These are phyloP conservation scores for Chlorella sp. DNA, from an alignment of 139 green algal genomes.

Conservation along the genomic window DNA sequence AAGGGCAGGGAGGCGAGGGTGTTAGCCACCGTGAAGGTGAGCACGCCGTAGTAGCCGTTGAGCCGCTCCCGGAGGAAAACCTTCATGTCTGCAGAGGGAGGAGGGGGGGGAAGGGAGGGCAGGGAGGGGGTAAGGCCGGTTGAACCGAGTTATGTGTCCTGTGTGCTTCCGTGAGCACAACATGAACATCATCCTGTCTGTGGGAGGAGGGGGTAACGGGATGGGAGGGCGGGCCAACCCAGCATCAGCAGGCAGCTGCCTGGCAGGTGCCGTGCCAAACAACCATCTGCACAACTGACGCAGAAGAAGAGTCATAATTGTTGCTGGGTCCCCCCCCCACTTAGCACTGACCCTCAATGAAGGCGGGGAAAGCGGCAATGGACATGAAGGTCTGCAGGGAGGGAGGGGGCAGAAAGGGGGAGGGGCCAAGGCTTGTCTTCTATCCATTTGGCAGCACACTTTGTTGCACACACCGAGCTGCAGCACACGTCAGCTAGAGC, in stretches of 20 bases:
- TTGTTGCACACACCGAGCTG: background rate
- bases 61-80: constrained; percentile 60
- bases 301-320: background rate
- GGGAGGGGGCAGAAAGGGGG: background rate
- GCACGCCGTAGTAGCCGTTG: constrained; percentile 78
- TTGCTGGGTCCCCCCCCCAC: background rate
- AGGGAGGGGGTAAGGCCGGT: no score
- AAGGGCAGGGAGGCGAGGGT: constrained; percentile 73
- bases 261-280: no score
- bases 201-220: background rate
- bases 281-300: no score
- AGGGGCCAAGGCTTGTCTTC: background rate
- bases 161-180: no score
- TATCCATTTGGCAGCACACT: no score
- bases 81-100: constrained; percentile 40
- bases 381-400: constrained; percentile 67
- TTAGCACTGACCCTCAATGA: constrained; percentile 60
- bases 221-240: no score
- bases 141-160: no score
- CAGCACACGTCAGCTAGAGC: background rate
- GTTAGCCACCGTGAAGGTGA: constrained; percentile 67
- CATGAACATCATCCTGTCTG: constrained; percentile 45
- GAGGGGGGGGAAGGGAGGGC: background rate
- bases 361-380: constrained; percentile 76
- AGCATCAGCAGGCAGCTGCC: background rate